A percentile compares a stretch with the other conserved stretches of the same genome.
These are phyloP conservation scores for Candida nitratophila DNA, from an alignment of 805 yeast genomes.

Conservation along the genomic window DNA sequence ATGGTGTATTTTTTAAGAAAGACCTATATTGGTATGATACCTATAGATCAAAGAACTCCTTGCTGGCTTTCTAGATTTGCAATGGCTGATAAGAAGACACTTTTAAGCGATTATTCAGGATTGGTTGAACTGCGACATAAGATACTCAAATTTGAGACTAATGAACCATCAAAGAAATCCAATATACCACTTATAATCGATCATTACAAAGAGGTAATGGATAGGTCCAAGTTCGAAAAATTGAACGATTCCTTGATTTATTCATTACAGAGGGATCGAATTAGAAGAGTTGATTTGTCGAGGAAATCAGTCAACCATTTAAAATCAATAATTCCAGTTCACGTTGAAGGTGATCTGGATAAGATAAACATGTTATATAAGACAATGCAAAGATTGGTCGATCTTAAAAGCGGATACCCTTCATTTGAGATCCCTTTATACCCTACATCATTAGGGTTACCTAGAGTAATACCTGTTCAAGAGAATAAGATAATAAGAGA, in stretches of 20 bases:
- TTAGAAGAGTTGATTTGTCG: background rate
- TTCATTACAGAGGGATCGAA: background rate
- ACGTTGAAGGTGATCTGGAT: background rate
- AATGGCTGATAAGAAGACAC: constrained; percentile 15
- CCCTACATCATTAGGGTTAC: constrained; percentile 73
- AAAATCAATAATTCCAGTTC: background rate
- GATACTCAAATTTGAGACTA: constrained; percentile 13
- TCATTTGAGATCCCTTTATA: constrained; percentile 60
- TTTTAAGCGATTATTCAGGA: constrained; percentile 7
- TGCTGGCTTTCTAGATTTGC: constrained; percentile 7
- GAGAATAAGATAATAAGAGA: constrained; percentile 26
- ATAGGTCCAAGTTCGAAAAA: too few relatives aligned
- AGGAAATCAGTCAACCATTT: background rate
- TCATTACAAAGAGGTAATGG: background rate
- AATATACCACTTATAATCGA: background rate
- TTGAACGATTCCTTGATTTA: background rate
- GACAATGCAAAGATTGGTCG: too few relatives aligned
- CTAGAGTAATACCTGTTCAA: constrained; percentile 53
- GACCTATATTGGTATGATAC: background rate
- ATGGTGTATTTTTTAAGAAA: too few relatives aligned
- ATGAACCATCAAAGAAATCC: constrained; percentile 6
- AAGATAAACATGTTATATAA: too few relatives aligned
- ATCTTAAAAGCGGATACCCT: constrained; percentile 7
- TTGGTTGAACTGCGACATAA: constrained; percentile 8
- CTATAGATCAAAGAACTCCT: background rate